Percentiles rank a stretch among this genome's conserved stretches.
phyloP scores from a whole-genome alignment of 768 basidiomycete genomes.

The Leucosporidium scottii region DNA sequence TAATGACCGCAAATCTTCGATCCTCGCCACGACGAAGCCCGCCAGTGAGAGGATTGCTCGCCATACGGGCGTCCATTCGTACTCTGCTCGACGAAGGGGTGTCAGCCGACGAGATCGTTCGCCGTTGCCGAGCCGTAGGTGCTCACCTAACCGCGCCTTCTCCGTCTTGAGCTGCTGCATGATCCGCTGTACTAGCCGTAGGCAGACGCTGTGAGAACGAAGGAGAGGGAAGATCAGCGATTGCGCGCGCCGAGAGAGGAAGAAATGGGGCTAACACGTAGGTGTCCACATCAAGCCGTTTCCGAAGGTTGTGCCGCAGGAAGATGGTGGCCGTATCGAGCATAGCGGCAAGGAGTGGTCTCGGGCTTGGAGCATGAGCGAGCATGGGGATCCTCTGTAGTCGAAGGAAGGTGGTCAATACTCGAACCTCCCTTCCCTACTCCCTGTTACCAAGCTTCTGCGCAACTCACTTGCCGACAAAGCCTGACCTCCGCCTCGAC shows the following conservation, averaged over 20 bases:
- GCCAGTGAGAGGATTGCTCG: constrained; percentile 23
- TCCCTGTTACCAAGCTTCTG: too few relatives aligned
- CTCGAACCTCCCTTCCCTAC: neutral
- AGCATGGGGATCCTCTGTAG: constrained; percentile 16
- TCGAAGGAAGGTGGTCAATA: neutral
- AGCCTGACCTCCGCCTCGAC: neutral
- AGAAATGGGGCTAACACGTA: constrained; percentile 22
- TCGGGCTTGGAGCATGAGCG: neutral
- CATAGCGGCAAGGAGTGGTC: constrained; percentile 10
- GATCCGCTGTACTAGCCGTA: constrained; percentile 18
- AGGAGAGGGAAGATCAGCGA: neutral
- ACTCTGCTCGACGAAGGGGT: neutral
- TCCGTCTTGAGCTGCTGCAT: constrained; percentile 31
- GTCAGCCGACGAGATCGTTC: neutral
- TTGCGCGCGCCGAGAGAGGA: too few relatives aligned
- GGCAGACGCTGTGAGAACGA: constrained; percentile 5
- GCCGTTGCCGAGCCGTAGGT: neutral
- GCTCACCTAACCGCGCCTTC: constrained; percentile 13
- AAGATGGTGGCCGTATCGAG: constrained; percentile 27
- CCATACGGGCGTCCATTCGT: constrained; percentile 31
- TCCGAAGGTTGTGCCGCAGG: constrained; percentile 24
- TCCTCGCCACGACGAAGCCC: constrained; percentile 13
- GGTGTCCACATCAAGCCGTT: constrained; percentile 26
- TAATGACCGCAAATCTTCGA: neutral
- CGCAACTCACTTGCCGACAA: constrained; percentile 21